These are phyloP conservation scores for Kwoniella dendrophila DNA, from an alignment of 768 basidiomycete species.

Conservation along the genomic window DNA sequence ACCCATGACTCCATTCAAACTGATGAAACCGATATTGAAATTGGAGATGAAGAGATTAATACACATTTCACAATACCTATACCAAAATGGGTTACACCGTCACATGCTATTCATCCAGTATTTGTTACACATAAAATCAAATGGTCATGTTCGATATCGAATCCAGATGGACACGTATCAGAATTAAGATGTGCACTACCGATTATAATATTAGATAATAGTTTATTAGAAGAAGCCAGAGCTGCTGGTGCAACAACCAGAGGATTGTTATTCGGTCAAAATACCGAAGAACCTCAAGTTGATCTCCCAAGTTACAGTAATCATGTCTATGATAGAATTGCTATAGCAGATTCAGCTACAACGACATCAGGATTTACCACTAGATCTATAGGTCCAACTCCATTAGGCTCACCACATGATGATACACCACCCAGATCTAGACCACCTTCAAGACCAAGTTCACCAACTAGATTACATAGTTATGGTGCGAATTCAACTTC, in stretches of 20 bases:
- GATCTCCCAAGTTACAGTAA: slow-evolving; percentile 86
- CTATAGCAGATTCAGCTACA: slow-evolving; percentile 54
- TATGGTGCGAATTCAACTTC: slow-evolving; percentile 11
- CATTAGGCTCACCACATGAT: slow-evolving; percentile 33
- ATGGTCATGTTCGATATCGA: slow-evolving; percentile 70
- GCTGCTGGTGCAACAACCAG: slow-evolving; percentile 73
- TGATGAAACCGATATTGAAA: slow-evolving; percentile 32
- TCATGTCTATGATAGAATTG: slow-evolving; percentile 85
- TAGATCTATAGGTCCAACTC: slow-evolving; percentile 36
- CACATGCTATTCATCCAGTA: slow-evolving; percentile 75
- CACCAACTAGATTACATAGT: slow-evolving; percentile 26
- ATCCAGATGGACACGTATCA: slow-evolving; percentile 87
- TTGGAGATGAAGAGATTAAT: slow-evolving; percentile 57
- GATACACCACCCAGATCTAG: slow-evolving; percentile 45
- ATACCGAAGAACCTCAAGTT: slow-evolving; percentile 63
- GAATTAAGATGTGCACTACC: slow-evolving; percentile 95
- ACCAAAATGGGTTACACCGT: slow-evolving; percentile 67
- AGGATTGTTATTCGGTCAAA: slow-evolving; percentile 65
- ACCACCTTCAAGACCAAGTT: slow-evolving; percentile 41
- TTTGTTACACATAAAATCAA: slow-evolving; percentile 70
- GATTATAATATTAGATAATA: slow-evolving; percentile 74
- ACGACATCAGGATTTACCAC: slow-evolving; percentile 30
- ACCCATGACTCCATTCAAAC: neutral
- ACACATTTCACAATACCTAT: slow-evolving; percentile 67
- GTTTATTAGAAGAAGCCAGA: slow-evolving; percentile 74